A percentile compares a stretch with the other conserved stretches of the same genome.
Conservation (phyloP, 2,329 filamentous ascomycete genomes). For the Aureobasidium sp. region DNA sequence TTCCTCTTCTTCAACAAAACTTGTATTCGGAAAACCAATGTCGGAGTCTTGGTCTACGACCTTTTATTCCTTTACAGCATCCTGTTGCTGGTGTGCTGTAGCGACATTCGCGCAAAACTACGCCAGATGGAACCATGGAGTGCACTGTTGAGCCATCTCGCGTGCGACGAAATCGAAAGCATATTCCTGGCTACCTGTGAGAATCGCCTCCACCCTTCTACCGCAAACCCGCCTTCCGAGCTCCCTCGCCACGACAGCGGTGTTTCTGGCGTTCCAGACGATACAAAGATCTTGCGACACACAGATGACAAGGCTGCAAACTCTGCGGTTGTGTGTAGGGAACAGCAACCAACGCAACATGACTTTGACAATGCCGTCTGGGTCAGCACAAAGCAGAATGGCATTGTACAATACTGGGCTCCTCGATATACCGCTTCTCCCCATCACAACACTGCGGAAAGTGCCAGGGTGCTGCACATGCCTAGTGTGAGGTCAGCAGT, state of each 20-base stretch:
- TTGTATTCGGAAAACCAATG: background rate
- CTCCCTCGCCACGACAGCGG: background rate
- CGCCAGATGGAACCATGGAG: conserved; percentile 31
- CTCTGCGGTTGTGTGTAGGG: background rate
- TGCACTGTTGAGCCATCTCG: conserved; percentile 23
- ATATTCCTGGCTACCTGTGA: conserved; percentile 36
- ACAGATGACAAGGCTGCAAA: background rate
- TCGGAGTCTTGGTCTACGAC: background rate
- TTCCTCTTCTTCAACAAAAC: too few species aligned
- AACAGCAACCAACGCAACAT: conserved; percentile 21
- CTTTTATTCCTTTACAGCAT: conserved; percentile 40
- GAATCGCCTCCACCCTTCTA: conserved; percentile 49
- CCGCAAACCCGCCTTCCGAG: conserved; percentile 22
- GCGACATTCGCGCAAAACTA: conserved; percentile 30
- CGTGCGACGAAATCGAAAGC: conserved; percentile 22
- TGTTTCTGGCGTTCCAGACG: background rate
- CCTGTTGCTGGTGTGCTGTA: conserved; percentile 45
- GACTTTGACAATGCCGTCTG: conserved; percentile 67
- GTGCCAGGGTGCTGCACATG: conserved; percentile 58
- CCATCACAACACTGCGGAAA: conserved; percentile 82
- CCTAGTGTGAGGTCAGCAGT: conserved; percentile 19
- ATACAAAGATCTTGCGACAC: background rate
- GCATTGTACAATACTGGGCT: conserved; percentile 76
- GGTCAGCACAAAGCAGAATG: conserved; percentile 65
- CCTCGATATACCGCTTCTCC: conserved; percentile 92